Conservation (phyloP, 805 yeast genomes). For the Ogataea saltuana region DNA sequence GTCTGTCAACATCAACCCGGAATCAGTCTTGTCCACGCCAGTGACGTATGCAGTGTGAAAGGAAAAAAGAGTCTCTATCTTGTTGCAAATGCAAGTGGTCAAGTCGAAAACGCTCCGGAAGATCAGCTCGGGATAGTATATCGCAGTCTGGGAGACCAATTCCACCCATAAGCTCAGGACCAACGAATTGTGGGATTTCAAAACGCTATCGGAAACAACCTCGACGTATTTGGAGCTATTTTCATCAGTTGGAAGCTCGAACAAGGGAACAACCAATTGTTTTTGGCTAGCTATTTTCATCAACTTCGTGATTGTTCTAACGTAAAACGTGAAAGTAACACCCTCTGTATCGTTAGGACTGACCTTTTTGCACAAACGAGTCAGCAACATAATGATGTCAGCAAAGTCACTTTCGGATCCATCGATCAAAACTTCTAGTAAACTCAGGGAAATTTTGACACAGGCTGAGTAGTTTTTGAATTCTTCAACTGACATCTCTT, state of each 20-base stretch:
- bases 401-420: constrained; percentile 60
- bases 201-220: constrained; percentile 30
- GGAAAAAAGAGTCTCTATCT: constrained; percentile 28
- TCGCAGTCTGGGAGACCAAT: constrained; percentile 25
- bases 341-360: constrained; percentile 14
- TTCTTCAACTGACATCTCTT: constrained; percentile 19
- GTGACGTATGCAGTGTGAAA: constrained; percentile 15
- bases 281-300: constrained; percentile 29
- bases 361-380: constrained; percentile 16
- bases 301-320: constrained; percentile 25
- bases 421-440: constrained; percentile 49
- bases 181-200: constrained; percentile 22
- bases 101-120: constrained; percentile 27
- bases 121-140: constrained; percentile 29
- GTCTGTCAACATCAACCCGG: constrained; percentile 19
- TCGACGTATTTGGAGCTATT: constrained; percentile 24
- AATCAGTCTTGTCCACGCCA: constrained; percentile 19
- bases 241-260: constrained; percentile 17
- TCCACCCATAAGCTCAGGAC: constrained; percentile 32
- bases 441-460: constrained; percentile 43
- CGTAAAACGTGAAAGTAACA: constrained; percentile 23
- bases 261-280: constrained; percentile 16
- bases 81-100: constrained; percentile 31
- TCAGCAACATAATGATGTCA: constrained; percentile 24
- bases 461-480: constrained; percentile 38